phyloP scores from a whole-genome alignment of 352 stramenopile species.

The Phytophthora megakarya region DNA sequence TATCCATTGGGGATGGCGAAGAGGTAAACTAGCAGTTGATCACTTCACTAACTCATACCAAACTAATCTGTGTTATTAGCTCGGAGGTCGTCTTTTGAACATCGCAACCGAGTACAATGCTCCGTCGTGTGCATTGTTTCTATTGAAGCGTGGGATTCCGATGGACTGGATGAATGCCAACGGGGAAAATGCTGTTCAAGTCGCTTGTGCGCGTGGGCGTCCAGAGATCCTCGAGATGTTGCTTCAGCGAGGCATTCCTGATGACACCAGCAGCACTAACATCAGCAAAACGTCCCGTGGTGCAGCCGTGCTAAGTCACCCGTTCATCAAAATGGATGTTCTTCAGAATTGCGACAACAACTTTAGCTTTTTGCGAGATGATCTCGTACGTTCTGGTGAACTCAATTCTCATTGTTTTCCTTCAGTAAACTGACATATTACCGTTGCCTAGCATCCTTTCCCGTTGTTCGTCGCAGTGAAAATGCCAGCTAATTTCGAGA shows the following conservation, averaged over 20 bases:
- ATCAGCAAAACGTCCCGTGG: neutral
- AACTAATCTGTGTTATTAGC: neutral
- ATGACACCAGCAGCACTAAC: neutral
- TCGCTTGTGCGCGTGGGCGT: slow-evolving; percentile 14
- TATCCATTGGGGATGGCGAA: neutral
- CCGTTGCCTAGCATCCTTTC: neutral
- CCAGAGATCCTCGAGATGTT: slow-evolving; percentile 23
- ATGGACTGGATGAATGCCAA: slow-evolving; percentile 15
- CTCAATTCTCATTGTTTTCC: neutral
- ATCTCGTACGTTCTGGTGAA: slow-evolving; percentile 2
- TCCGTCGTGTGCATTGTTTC: slow-evolving; percentile 16
- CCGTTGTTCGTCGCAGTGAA: slow-evolving; percentile 15
- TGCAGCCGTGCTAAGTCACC: slow-evolving; percentile 11
- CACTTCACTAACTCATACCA: neutral
- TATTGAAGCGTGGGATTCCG: slow-evolving; percentile 8
- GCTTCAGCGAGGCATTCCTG: neutral
- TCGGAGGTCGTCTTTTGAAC: slow-evolving; percentile 20
- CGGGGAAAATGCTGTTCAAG: slow-evolving; percentile 18
- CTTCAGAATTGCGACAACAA: slow-evolving; percentile 17
- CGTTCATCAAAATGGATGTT: slow-evolving; percentile 24
- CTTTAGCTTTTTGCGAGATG: slow-evolving; percentile 22
- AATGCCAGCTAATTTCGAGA: slow-evolving; percentile 17
- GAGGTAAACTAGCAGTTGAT: slow-evolving; percentile 10
- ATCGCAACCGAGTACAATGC: slow-evolving; percentile 25
- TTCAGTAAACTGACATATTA: neutral